Evolutionary conservation across 148 eudicot genomes (phyloP).

Genomic region (Vaccinium vitisidaea): DNA sequence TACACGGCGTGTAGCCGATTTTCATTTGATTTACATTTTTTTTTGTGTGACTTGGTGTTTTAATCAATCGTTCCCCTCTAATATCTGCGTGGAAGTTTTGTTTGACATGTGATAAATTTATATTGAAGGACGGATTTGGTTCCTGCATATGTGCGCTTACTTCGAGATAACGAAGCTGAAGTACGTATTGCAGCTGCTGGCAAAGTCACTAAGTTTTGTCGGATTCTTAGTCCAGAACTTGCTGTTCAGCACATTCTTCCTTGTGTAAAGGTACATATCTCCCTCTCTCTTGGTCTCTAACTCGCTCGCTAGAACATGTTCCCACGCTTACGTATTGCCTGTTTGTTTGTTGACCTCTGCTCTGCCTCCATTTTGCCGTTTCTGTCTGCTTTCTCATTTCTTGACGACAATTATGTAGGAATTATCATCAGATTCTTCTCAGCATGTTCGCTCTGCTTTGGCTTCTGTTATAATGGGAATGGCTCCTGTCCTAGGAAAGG

Average conservation of each 20-base stretch:
- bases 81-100: neutral
- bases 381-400: slow-evolving; percentile 21
- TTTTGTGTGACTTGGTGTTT: neutral
- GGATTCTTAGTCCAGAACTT: slow-evolving; percentile 86
- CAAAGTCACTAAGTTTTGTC: slow-evolving; percentile 94
- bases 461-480: slow-evolving; percentile 99
- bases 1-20: neutral
- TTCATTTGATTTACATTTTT: neutral
- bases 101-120: slow-evolving; percentile 2
- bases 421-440: slow-evolving; percentile 94
- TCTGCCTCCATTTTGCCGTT: neutral
- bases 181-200: slow-evolving; percentile 99
- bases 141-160: slow-evolving; percentile 98
- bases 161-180: slow-evolving; percentile 99
- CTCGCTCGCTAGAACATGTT: neutral
- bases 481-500: slow-evolving; percentile 99
- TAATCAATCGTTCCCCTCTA: neutral
- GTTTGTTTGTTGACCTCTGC: neutral
- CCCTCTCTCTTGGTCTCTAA: neutral
- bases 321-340: neutral
- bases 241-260: slow-evolving; percentile 96
- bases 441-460: slow-evolving; percentile 98
- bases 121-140: slow-evolving; percentile 79
- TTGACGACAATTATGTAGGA: slow-evolving; percentile 51
- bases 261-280: slow-evolving; percentile 76